A percentile compares a stretch with the other conserved stretches of the same genome.
phyloP scores from a whole-genome alignment of 2,329 filamentous ascomycete species.

The Grosmannia clavigera region DNA sequence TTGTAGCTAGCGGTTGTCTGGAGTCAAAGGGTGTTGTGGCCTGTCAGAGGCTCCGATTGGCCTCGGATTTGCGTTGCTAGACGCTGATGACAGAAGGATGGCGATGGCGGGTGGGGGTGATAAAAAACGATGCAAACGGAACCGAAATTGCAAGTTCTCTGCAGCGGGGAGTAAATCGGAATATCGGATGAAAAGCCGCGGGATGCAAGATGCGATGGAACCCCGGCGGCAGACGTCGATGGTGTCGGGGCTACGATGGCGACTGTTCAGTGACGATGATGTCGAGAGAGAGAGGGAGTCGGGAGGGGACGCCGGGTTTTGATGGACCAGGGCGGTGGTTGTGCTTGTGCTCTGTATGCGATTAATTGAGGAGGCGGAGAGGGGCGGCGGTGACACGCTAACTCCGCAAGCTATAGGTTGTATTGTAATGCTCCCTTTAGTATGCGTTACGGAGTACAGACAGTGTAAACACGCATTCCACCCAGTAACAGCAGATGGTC shows the following conservation, averaged over 20 bases:
- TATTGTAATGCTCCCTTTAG: neutral
- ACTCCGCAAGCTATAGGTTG: neutral
- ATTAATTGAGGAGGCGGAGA: slow-evolving; percentile 3
- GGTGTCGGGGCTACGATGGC: neutral
- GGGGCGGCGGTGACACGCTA: neutral
- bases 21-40: neutral
- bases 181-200: neutral
- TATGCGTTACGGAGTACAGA: slow-evolving; percentile 1
- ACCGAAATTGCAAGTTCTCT: neutral
- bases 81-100: neutral
- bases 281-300: neutral
- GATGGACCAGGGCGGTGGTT: neutral
- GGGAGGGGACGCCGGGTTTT: neutral
- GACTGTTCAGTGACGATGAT: neutral
- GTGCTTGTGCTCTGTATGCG: neutral
- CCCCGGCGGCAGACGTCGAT: neutral
- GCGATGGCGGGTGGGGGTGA: neutral
- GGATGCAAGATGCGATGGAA: neutral
- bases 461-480: neutral
- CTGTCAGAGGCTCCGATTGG: neutral
- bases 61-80: neutral
- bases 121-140: neutral
- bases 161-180: neutral
- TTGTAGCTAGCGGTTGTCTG: slow-evolving; percentile 3
- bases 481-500: neutral